Conservation (phyloP, 352 stramenopile species). For the Phytophthora nicotianae region DNA sequence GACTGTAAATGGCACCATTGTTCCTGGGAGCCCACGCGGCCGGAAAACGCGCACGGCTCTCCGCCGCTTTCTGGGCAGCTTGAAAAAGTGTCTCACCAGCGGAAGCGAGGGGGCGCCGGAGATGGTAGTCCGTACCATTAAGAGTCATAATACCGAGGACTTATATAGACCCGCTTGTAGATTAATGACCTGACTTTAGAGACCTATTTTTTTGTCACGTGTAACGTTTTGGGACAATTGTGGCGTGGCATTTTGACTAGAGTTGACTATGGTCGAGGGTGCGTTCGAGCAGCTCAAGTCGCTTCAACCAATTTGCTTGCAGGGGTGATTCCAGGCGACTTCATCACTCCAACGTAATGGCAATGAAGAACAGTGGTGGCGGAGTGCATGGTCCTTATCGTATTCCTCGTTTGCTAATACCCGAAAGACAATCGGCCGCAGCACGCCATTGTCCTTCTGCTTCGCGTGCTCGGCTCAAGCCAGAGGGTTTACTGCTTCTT, state of each 20-base stretch:
- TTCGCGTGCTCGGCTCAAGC: slow-evolving; percentile 7
- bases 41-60: slow-evolving; percentile 28
- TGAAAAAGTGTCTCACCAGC: slow-evolving; percentile 39
- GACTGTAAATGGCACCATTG: slow-evolving; percentile 38
- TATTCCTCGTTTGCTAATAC: neutral
- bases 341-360: neutral
- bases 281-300: slow-evolving; percentile 11
- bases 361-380: neutral
- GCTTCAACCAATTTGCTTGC: neutral
- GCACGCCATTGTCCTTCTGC: slow-evolving; percentile 21
- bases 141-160: neutral
- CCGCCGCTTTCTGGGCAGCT: slow-evolving; percentile 34
- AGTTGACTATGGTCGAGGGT: slow-evolving; percentile 29
- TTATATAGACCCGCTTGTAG: neutral
- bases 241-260: slow-evolving; percentile 29
- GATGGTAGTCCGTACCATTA: neutral
- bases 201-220: slow-evolving; percentile 9
- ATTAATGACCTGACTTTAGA: slow-evolving; percentile 9
- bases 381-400: neutral
- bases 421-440: neutral
- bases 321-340: neutral
- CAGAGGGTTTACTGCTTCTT: slow-evolving; percentile 27
- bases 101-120: slow-evolving; percentile 30
- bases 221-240: slow-evolving; percentile 40
- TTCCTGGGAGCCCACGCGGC: slow-evolving; percentile 21